These are phyloP conservation scores for Leccinum boreale DNA, from an alignment of 768 basidiomycete species.

Conservation along the genomic window DNA sequence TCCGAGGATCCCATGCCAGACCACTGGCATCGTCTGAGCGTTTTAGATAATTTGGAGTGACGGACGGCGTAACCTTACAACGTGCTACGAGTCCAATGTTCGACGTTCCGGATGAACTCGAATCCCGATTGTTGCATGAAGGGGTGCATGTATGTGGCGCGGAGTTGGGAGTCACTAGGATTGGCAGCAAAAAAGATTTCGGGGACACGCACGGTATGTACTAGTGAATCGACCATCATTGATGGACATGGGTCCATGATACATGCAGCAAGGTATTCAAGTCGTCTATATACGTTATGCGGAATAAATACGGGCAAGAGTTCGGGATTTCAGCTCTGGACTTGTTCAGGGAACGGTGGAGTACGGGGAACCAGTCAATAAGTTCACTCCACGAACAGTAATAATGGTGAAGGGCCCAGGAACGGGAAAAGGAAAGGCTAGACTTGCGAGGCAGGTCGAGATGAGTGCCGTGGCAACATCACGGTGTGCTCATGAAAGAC, in stretches of 20 bases:
- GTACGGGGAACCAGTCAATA: too few relatives aligned
- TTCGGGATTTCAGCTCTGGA: too few relatives aligned
- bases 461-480: background rate
- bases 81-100: background rate
- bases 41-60: background rate
- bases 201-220: too few relatives aligned
- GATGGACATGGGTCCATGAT: too few relatives aligned
- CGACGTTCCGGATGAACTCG: background rate
- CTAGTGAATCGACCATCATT: too few relatives aligned
- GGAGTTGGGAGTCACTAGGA: too few relatives aligned
- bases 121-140: background rate
- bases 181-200: too few relatives aligned
- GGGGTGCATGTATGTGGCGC: background rate
- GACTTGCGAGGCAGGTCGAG: background rate
- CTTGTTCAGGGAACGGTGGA: too few relatives aligned
- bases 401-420: background rate
- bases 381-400: background rate
- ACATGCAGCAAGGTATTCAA: too few relatives aligned
- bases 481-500: conserved; percentile 10
- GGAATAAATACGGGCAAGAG: background rate
- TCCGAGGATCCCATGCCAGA: background rate
- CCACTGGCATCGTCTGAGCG: background rate
- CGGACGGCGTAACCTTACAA: background rate
- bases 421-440: background rate
- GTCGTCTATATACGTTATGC: background rate